Base-by-base conservation (phyloP, 1,284 basidiomycete species). In the Termitomyces sp. region DNA sequence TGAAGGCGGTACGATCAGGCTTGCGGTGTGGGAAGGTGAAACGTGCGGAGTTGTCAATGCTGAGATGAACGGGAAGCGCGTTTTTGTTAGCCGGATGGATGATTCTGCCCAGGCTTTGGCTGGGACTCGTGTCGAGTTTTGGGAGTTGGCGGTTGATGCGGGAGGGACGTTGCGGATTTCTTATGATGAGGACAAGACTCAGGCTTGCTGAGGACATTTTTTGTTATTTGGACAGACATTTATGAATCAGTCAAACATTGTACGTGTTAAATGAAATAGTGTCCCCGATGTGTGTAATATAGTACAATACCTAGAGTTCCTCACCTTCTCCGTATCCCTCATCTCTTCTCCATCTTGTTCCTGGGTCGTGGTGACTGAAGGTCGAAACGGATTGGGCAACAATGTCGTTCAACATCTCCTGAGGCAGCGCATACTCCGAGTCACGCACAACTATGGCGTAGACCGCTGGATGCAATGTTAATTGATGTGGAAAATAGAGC, bases 401-500 rank as follows among this genome's bases (percentile, higher is more conserved):
- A 42, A 89, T 79, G 61, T 85, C 83, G 56, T 87, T 84, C 43
- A 89, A 67, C 67, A 84, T 76, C 43, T 86, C 81, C 9, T 79
- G 78, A 5, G 83, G 77, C 7, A 88, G 65, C 58, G 86, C 83
- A 60, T 84, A 89, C 64, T 90, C 88, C 9, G 84, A 88, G 42
- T 76, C 78, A 49, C 88, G 79, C 50, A 90, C 77, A 24, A 79
- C 76, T 45, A 90, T 79, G 6, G 87, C 80, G 64, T 90, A 90
- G 43, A 80, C 82, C 52, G 84, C 88, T 90, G 52, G 7, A 56
- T 41, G 26, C 36, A 21, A 13, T 24, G 34, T 41, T 58, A 30
- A 57, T 26, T 10, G 6, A 8, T 39, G 45, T 48, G 19, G 12
- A 44, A 31, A 38, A 43, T 28, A 12, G 17, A n/a, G 34, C 39